Base-by-base conservation (phyloP, 1,284 basidiomycete species). In the Ustilago trichophora region DNA sequence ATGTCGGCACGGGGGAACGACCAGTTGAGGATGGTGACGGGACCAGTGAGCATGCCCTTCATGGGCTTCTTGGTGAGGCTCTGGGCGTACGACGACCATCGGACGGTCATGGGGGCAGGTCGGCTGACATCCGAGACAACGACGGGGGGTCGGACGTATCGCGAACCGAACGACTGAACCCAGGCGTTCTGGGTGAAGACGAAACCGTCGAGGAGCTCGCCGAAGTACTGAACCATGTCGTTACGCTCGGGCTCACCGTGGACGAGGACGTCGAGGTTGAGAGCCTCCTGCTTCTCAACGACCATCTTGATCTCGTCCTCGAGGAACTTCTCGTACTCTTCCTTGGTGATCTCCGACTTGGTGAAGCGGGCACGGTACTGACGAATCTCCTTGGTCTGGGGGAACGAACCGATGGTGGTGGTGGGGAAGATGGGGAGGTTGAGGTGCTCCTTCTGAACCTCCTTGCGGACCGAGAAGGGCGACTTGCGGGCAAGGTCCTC, bases 1-100 rank as follows among this genome's bases (percentile, higher is more conserved):
- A 98, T 90, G 83, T 99, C 96, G 75, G 92, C 93, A 85, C 96
- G 95, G 80, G 96, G 96, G 95, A 98, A 99, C 36, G 96, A 98
- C 96, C 96, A 98, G 88, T 98, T 98, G 84, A 98, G 88, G 84
- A 98, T 97, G 54, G 83, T 83, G 66, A 83, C 82, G 36, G 82
- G 83, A 68, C 94, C 93, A 65, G 95, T 95, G 69, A 84, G 78
- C 96, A 98, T 98, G 77, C 95, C 95, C 90, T 99, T 99, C 92
- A 99, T 95, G 80, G 95, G 93, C 84, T 89, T 90, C 83, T 88
- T 85, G 77, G 94, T 92, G 75, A 98, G 83, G 83, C 91, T 93
- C 87, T 98, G 96, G 59, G 96, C 95, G 84, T 95, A 98, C 80
- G 88, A 88, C 72, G 91, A 93, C 96, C 96, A 99, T 83, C 89